A percentile compares a stretch with the other conserved stretches of the same genome.
Conservation (phyloP, 2,329 filamentous ascomycete genomes). For the Ciborinia camelliae region DNA sequence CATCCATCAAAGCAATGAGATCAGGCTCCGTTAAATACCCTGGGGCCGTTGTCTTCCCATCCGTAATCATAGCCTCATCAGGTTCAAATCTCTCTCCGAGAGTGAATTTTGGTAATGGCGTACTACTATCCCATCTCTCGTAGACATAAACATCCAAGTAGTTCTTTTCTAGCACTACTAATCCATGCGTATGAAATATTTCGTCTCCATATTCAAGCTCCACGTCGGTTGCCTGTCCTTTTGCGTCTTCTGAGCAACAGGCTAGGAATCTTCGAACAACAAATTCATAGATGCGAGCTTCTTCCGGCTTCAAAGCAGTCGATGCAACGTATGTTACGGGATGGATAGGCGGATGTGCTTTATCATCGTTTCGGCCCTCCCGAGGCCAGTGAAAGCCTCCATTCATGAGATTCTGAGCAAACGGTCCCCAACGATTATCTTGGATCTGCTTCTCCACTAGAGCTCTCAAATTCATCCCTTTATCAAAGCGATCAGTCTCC, state of each 20-base stretch:
- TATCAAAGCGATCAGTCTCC: conserved; percentile 93
- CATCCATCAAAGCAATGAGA: conserved; percentile 94
- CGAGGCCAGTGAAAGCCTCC: conserved; percentile 80
- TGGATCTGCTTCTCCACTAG: conserved; percentile 81
- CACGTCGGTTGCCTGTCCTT: conserved; percentile 82
- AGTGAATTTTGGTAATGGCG: conserved; percentile 74
- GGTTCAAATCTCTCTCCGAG: conserved; percentile 82
- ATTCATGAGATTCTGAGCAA: conserved; percentile 70
- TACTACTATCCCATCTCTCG: conserved; percentile 91
- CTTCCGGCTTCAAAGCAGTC: conserved; percentile 57
- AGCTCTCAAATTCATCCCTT: conserved; percentile 76
- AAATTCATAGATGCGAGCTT: conserved; percentile 85
- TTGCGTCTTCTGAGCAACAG: conserved; percentile 92
- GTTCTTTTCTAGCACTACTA: conserved; percentile 83
- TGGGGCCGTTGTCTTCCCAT: conserved; percentile 85
- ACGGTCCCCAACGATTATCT: conserved; percentile 73
- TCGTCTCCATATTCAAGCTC: conserved; percentile 83
- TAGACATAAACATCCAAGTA: conserved; percentile 96
- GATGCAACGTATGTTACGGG: conserved; percentile 81
- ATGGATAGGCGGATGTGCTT: conserved; percentile 95
- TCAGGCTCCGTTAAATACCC: conserved; percentile 92
- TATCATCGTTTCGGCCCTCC: conserved; percentile 84
- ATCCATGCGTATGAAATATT: conserved; percentile 73
- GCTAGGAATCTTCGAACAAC: conserved; percentile 88
- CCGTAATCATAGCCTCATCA: conserved; percentile 80